Percentiles rank a stretch among this genome's conserved stretches.
These are phyloP conservation scores for Syzygium jambos DNA, from an alignment of 345 rosid genomes.

Conservation along the genomic window DNA sequence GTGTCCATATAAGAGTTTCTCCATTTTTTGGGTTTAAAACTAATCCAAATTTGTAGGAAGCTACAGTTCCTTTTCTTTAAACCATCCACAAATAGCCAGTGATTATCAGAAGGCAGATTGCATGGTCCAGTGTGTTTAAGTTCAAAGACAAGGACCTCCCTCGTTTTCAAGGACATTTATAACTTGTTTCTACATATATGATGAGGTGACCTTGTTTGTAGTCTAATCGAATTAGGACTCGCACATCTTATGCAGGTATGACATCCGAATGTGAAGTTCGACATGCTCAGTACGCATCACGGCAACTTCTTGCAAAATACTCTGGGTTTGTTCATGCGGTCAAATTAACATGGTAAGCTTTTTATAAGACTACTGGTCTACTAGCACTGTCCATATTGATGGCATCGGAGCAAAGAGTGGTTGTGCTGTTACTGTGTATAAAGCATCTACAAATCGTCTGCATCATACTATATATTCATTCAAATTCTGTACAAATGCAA, in stretches of 20 bases:
- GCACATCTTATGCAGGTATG: not conserved
- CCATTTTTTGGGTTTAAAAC: not conserved
- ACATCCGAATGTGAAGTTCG: not conserved
- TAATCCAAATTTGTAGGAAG: not conserved
- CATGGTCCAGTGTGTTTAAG: not conserved
- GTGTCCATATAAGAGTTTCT: not conserved
- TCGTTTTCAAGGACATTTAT: not conserved
- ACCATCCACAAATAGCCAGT: not conserved
- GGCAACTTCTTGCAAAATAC: not conserved
- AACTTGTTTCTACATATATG: not conserved
- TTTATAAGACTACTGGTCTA: accelerated
- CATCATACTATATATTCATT: not conserved
- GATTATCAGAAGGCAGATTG: not conserved
- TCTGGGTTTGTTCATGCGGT: not conserved
- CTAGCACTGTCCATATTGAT: not conserved
- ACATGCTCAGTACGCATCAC: not conserved
- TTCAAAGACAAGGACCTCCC: not conserved
- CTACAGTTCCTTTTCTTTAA: not conserved
- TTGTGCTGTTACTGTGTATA: not conserved
- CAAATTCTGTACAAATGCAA: not conserved
- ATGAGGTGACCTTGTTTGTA: not conserved
- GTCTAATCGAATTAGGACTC: not conserved
- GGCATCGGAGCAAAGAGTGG: not conserved
- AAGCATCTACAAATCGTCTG: not conserved
- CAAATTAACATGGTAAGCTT: not conserved